Base-by-base conservation (phyloP, 805 yeast genomes). In the Torulaspora indica region DNA sequence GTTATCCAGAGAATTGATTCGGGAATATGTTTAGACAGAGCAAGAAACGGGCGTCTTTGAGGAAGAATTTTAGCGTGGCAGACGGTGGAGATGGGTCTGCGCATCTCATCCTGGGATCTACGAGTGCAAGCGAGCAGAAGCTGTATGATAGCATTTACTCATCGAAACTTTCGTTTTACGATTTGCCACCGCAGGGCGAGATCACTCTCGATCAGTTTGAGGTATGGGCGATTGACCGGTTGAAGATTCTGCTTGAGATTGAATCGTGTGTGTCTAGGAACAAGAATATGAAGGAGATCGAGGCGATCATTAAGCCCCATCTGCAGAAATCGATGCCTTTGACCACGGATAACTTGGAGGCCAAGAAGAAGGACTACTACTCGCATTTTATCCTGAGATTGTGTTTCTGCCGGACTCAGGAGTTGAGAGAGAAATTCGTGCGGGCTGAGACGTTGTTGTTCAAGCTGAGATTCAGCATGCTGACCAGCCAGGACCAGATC, bases 151-250 rank as follows among this genome's bases (percentile, higher is more conserved):
- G 58, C 51, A 55, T 72, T 32, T 80, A 82, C 60, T 75, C 79
- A 8, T 69, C 77, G 29, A 72, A 95, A 40, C 69, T 93, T 39
- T 79, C 87, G 15, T 78, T 91, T 57, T 93, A 93, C 66, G 76
- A 71, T 20, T 51, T 69, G 5, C 93, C 95, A 8, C 98, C 98
- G 0, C 67, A 74, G 25, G 80, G 82, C 10, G 98, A 93, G 64
- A 81, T 93, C 56, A 87, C 97, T 0, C 66, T 93, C 13, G 97
- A 90, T 51, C 86, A 93, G 57, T 93, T 93, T 65, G 98, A 93
- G 67, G 73, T 75, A 4, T 93, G 97, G 96, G 98, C 98, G 4
- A 82, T 93, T 43, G 98, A 91, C 58, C 70, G 99, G 47, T 72
- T 91, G 50, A 81, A 83, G 58, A 78, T 93, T 7, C 71, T 93